Evolutionary conservation across 2,329 filamentous ascomycete species (phyloP), one percentile per base, ranked within the genome.

Genomic region (Pestalotiopsis sp.): DNA sequence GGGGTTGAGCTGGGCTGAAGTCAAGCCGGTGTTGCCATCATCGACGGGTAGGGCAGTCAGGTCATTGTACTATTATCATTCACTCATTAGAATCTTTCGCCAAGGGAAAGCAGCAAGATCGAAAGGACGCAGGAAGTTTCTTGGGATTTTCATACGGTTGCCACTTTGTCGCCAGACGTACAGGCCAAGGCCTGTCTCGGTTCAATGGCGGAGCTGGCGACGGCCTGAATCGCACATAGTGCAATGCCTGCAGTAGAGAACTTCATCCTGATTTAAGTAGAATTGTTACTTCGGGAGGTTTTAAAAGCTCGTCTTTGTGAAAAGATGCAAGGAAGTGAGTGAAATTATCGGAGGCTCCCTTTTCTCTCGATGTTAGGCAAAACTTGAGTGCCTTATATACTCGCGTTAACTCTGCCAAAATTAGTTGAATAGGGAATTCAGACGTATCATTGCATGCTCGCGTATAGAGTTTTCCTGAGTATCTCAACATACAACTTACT

Each of bases 11-110:
- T 39, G 11, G 25, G 23, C 27, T 9, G 45, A 52, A 31, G 59
- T 41, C 36, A 62, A 36, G 59, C 59, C 59, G 31, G 59, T 62
- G 36, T 62, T 62, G 14, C 59, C 59, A 11, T 62, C 59, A 13
- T 62, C 59, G 14, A 62, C 7, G 2, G 59, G 27, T 14, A 62
- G 14, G 27, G 17, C 59, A 13, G 14, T 25, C 36, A 62, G n/a
- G 59, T 62, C 59, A 20, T 62, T 39, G 31, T 62, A 62, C 59
- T 62, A 36, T 3, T 12, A 27, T 13, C 5, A 5, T 4, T 6
- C 23, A 23, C 23, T 23, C 23, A 23, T 23, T 23, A 23, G 23
- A 23, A 23, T 3, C 23, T 23, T 23, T 3, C 23, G 23, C 23
- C 23, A 23, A 23, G 23, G 23, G 23, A 23, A 23, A 23, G 11